Evolutionary conservation across 164 flowering plant species (phyloP), one percentile per base, ranked within the genome.

Genomic region (Aristolochia fimbriata): DNA sequence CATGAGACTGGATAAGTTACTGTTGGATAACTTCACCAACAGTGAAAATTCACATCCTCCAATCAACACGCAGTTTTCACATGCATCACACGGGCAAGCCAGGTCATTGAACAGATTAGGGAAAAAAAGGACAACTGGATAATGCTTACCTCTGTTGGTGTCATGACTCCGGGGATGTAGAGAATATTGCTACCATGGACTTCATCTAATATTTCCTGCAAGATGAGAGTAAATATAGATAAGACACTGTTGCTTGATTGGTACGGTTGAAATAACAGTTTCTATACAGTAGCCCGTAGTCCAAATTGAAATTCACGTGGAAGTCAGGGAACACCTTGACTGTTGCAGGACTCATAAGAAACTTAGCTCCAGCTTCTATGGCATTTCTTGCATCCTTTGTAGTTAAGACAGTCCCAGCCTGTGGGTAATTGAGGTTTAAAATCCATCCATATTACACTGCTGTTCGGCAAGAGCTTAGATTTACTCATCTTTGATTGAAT

Each of bases 151-250:
- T 88, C 96, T 61, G 96, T 81, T 55, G 93, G 96, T 47, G 89
- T 88, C 89, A 84, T 84, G 51, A 54, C 93, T 67, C 96, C 96
- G 59, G 93, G 96, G 53, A 89, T 81, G 60, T 89, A 89, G 11
- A 89, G 68, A 61, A 79, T 80, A 55, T 76, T 79, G 65, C 60
- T 47, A 51, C 65, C 63, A 58, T 63, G 69, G 52, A 73, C 65
- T 68, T 76, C 69, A 56, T 66, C 76, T 55, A 84, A 58, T 60
- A 86, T 81, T 21, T 70, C 84, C 88, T 88, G 77, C 67, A 6
- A 47, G 62, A 3, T 43, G 43, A 37, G 43, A 7, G 43, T 37
- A 37, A 37, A 37, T 37, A 6, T 37, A 10, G 11, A 1, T 6
- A 37, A 37, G 43, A 49, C 9, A 49, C 20, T 11, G 17, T 49